Base-by-base conservation (phyloP, 306 rosid genomes). In the Senna siamea region DNA sequence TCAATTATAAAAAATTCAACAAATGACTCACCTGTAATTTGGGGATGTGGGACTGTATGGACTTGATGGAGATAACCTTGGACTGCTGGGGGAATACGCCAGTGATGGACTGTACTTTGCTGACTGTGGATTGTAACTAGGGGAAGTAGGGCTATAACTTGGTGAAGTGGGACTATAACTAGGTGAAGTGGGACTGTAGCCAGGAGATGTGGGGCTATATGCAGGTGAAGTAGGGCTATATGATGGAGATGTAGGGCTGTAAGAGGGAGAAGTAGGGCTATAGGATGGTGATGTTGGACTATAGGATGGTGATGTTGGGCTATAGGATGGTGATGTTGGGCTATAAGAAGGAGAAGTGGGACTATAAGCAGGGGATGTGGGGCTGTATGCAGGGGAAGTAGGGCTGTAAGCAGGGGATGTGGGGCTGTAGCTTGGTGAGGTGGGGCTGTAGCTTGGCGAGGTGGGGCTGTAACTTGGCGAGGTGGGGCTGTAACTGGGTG, bases 11-110 rank as follows among this genome's bases (percentile, higher is more conserved):
- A 64, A 55, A 19, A 44, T 59, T 53, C 52, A 7, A 65, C 69
- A 52, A 57, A 79, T 19, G 41, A 26, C 80, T 78, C 69, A 88
- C 99, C 99, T 95, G 65, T 95, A 94, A 79, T 85, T 94, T 3
- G 99, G 99, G 56, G 97, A 94, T 7, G 99, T 88, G 18, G 97
- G 99, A 81, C 98, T 91, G 57, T 94, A 94, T 8, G 99, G 97
- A 80, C 99, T 94, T 28, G 98, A 83, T 17, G 99, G 96, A 20
- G 99, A 87, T 78, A 94, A 30, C 62, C 97, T 89, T 6, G 97
- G 99, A 68, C 99, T 94, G 87, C 97, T 89, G 15, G 99, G 99
- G 63, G 97, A 94, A 72, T 94, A 94, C 4, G 99, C 97, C 75
- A 90, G 75, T 0, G 97, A 94, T 3, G 97, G 99, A 77, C 99